Base-by-base conservation (phyloP, 805 yeast species). In the Candida sphagnicola region DNA sequence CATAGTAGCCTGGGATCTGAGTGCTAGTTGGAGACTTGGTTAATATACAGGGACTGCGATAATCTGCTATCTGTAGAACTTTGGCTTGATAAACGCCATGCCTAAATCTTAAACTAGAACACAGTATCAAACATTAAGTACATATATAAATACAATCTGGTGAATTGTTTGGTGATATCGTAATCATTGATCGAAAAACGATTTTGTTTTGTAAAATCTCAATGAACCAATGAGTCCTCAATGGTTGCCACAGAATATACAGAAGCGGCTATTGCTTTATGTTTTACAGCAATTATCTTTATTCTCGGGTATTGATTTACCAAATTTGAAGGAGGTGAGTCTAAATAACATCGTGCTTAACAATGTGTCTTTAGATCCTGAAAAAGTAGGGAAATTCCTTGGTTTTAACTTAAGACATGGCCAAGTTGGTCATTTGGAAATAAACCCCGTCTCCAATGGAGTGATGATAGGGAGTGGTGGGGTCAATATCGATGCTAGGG, bases 211-310 rank as follows among this genome's bases (percentile, higher is more conserved):
- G n/a, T n/a, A n/a, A n/a, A n/a, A n/a, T n/a, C 24, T 10, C 24
- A 6, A 21, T 21, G 24, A 21, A 21, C 24, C 6, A 21, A 54
- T 46, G 53, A 53, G 54, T 47, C 61, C 70, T 55, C 50, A 54
- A 44, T 87, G 95, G 95, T 73, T 86, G 59, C 91, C 95, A 5
- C 91, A 82, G 57, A 85, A 84, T 59, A 70, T 90, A 30, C 96
- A 89, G 53, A 84, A 85, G 61, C 70, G 95, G 49, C 74, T 89
- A 28, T 74, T 90, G 31, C 77, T 85, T 31, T 88, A 87, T 58
- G 77, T 89, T 4, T 72, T 90, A 18, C 86, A 85, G 55, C 91
- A 87, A 59, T 75, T 89, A 31, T 79, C 90, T 12, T 62, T 90
- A 30, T 86, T 90, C 53, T 84, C 95, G 1, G 85, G 82, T 47